phyloP scores from a whole-genome alignment of 805 yeast species.

The Saccharomyces mikatae region DNA sequence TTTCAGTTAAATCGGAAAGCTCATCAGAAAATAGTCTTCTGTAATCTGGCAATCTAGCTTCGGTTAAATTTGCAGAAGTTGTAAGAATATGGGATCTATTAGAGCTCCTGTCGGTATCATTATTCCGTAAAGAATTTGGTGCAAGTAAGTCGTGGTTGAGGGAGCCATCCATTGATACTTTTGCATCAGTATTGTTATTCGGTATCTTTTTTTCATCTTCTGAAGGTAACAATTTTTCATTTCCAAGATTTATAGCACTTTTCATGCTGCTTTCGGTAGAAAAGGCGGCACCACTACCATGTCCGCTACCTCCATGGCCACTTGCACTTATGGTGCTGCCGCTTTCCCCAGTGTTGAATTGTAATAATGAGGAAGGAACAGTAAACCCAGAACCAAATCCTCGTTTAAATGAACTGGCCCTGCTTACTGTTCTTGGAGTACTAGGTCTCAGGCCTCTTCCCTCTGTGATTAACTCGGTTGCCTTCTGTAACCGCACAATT shows the following conservation, averaged over 20 bases:
- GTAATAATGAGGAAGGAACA: background rate
- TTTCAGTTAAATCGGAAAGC: constrained; percentile 76
- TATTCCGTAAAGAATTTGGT: constrained; percentile 3
- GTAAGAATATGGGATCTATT: constrained; percentile 15
- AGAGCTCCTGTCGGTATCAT: constrained; percentile 12
- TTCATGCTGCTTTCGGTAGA: background rate
- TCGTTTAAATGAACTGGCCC: constrained; percentile 16
- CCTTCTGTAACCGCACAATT: constrained; percentile 66
- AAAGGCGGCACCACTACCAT: background rate
- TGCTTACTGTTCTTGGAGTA: constrained; percentile 15
- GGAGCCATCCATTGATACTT: constrained; percentile 7
- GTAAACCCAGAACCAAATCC: background rate
- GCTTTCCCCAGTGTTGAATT: background rate
- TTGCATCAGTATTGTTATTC: background rate
- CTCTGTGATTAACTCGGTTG: constrained; percentile 53
- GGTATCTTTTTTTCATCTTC: background rate
- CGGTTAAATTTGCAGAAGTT: constrained; percentile 30
- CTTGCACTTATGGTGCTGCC: background rate
- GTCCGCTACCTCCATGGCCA: background rate
- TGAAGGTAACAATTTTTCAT: background rate
- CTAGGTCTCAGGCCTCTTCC: constrained; percentile 34
- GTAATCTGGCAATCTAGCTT: constrained; percentile 38
- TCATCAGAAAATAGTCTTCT: constrained; percentile 67
- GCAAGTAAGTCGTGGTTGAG: constrained; percentile 6
- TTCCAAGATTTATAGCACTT: background rate